Conservation (phyloP, 208 protist species). For the Leishmania tarentolae region DNA sequence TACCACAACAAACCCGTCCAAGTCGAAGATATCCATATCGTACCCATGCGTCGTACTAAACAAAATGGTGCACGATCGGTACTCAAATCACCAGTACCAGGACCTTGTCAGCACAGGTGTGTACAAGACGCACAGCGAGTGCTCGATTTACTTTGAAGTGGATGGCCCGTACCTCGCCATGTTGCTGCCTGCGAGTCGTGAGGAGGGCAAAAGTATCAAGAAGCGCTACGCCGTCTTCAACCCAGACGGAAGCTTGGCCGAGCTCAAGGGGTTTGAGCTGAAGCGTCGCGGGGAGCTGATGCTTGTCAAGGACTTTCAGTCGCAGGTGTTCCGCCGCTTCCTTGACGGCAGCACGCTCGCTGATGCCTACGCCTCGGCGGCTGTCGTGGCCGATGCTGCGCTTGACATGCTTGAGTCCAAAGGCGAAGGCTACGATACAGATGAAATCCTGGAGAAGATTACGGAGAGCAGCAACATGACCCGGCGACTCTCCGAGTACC, state of each 20-base stretch:
- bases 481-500: slow-evolving; percentile 96
- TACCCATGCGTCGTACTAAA: slow-evolving; percentile 99
- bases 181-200: slow-evolving; percentile 98
- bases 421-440: slow-evolving; percentile 90
- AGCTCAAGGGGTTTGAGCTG: slow-evolving; percentile 99
- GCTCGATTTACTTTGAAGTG: slow-evolving; percentile 99
- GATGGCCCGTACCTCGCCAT: slow-evolving; percentile 99
- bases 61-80: slow-evolving; percentile 95
- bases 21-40: slow-evolving; percentile 80
- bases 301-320: slow-evolving; percentile 99
- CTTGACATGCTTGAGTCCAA: slow-evolving; percentile 97
- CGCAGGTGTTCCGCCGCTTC: slow-evolving; percentile 96
- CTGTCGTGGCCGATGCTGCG: slow-evolving; percentile 95
- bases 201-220: slow-evolving; percentile 98
- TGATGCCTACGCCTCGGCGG: slow-evolving; percentile 97
- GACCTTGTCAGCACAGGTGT: slow-evolving; percentile 63
- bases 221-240: slow-evolving; percentile 99
- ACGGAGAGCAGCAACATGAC: slow-evolving; percentile 98
- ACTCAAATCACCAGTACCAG: slow-evolving; percentile 99
- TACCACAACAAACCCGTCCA: slow-evolving; percentile 52
- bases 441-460: slow-evolving; percentile 98
- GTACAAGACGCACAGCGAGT: slow-evolving; percentile 92
- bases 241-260: slow-evolving; percentile 95
- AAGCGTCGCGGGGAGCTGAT: slow-evolving; percentile 99
- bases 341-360: slow-evolving; percentile 95